Evolutionary conservation across 2,329 filamentous ascomycete species (phyloP), one percentile per base, ranked within the genome.

Genomic region (Westerdykella aurantiaca): DNA sequence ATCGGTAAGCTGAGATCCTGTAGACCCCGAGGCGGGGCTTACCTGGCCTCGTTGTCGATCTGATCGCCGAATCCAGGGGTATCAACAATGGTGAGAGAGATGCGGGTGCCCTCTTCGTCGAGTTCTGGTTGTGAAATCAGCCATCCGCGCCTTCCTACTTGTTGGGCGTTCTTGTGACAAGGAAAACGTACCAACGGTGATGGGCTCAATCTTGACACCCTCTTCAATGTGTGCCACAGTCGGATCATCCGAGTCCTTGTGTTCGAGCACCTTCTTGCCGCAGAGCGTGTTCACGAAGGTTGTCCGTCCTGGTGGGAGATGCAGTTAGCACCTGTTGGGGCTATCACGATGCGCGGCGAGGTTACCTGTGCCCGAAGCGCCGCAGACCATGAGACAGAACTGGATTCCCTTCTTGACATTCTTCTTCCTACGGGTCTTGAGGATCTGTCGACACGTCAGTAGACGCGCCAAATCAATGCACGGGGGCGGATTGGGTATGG

Each of bases 361-460:
- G 66, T 29, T 82, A 95, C 89, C 93, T 73, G 93, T 97, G 72
- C 93, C 93, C 61, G 91, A 97, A 69, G 93, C 93, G 77, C 93
- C 93, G 70, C 93, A 97, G 66, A 98, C 93, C 93, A 98, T 98
- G 81, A 98, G 75, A 73, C 90, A 97, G 79, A 98, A 98, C 80
- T 98, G 93, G 69, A 98, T 97, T 69, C 93, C 93, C 82, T 96
- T 96, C 86, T 96, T 96, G 77, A 98, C 91, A 81, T 98, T 97
- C 87, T 98, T 98, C 91, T 98, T 98, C 75, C 88, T 86, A 76
- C 93, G 90, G 71, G 96, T 90, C 86, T 95, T 93, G 74, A 94
- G 63, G 48, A 62, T 63, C 64, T 67, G 46, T 14, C 23, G 38
- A 31, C 42, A 35, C 29, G 56, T 67, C 55, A 67, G 64, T 51